phyloP scores from a whole-genome alignment of 768 basidiomycete species.

The Phylloporus rhodoxanthus region DNA sequence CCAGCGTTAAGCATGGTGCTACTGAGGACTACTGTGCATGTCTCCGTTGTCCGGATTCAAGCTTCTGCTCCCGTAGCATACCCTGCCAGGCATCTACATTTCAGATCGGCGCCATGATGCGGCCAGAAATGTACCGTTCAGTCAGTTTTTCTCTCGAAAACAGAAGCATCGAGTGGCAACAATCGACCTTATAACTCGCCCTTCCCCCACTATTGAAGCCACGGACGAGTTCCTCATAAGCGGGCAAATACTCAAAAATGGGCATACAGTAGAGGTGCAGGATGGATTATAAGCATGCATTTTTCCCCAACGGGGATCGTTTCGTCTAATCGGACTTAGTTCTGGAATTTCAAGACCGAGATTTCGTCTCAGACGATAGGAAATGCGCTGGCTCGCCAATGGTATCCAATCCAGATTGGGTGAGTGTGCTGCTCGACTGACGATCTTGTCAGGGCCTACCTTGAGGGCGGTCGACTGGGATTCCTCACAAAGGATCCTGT shows the following conservation, averaged over 20 bases:
- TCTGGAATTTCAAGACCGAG: conserved; percentile 75
- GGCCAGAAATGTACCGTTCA: too few relatives aligned
- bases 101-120: too few relatives aligned
- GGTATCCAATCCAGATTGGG: conserved; percentile 37
- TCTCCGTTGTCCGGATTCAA: too few relatives aligned
- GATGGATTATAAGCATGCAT: conserved; percentile 55
- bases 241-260: conserved; percentile 78
- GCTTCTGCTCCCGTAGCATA: too few relatives aligned
- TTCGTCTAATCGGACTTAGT: conserved; percentile 28
- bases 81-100: too few relatives aligned
- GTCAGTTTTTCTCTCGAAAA: too few relatives aligned
- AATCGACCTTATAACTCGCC: too few relatives aligned
- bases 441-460: conserved; percentile 53
- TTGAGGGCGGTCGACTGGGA: conserved; percentile 51
- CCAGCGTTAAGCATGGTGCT: too few relatives aligned
- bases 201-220: too few relatives aligned
- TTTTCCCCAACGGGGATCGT: background rate
- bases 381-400: conserved; percentile 48
- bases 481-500: conserved; percentile 64
- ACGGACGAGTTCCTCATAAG: conserved; percentile 54
- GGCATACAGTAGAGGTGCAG: conserved; percentile 51
- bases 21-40: too few relatives aligned
- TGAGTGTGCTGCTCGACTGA: background rate
- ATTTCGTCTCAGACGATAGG: conserved; percentile 43
- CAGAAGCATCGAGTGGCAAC: too few relatives aligned